Evolutionary conservation across 2,329 filamentous ascomycete genomes (phyloP).

Genomic region (Oidium heveae): DNA sequence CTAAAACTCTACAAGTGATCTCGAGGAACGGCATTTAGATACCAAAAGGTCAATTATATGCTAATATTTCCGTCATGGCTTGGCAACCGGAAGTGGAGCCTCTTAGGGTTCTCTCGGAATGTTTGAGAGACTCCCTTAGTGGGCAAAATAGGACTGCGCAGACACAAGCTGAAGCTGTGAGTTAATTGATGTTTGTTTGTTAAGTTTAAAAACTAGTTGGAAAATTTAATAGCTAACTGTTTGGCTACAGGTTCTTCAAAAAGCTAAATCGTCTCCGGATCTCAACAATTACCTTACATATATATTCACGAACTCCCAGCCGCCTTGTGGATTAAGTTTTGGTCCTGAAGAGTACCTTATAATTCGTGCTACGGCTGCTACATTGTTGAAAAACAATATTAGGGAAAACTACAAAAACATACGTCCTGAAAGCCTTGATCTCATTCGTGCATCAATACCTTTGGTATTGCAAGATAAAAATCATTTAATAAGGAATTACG

Average conservation of each 20-base stretch:
- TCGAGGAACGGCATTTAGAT: too few species aligned
- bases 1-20: too few species aligned
- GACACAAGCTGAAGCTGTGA: constrained; percentile 71
- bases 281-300: constrained; percentile 95
- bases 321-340: constrained; percentile 33
- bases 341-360: constrained; percentile 39
- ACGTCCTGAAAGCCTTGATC: constrained; percentile 41
- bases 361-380: constrained; percentile 64
- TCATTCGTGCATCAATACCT: constrained; percentile 60
- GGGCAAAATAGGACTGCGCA: constrained; percentile 55
- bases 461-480: constrained; percentile 60
- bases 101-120: constrained; percentile 69
- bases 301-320: constrained; percentile 50
- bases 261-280: constrained; percentile 71
- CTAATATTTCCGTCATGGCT: constrained; percentile 30
- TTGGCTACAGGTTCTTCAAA: constrained; percentile 53
- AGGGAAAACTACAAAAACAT: constrained; percentile 51
- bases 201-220: background rate
- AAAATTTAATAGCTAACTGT: constrained; percentile 1
- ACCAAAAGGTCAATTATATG: constrained; percentile 2
- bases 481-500: constrained; percentile 61
- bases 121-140: constrained; percentile 77
- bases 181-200: constrained; percentile 14
- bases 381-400: constrained; percentile 93
- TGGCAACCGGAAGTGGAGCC: constrained; percentile 83